phyloP scores from a whole-genome alignment of 2,329 filamentous ascomycete genomes.

The Phoma sp. region DNA sequence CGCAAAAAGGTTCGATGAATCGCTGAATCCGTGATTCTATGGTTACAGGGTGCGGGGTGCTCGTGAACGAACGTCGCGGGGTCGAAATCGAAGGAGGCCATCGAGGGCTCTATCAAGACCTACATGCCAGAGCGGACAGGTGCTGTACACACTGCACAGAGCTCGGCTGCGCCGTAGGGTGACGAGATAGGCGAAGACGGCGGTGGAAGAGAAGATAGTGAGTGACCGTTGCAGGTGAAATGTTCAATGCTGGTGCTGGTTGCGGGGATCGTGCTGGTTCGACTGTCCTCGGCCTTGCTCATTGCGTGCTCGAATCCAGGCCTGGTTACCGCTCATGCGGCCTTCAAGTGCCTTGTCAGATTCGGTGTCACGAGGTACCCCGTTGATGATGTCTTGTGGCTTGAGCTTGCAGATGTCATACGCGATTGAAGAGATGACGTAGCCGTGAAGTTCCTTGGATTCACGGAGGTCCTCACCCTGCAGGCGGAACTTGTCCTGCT shows the following conservation, averaged over 20 bases:
- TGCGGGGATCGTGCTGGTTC: constrained; percentile 46
- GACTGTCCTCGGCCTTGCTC: constrained; percentile 45
- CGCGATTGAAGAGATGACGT: constrained; percentile 75
- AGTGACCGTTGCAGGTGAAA: not conserved
- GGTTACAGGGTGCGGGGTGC: constrained; percentile 39
- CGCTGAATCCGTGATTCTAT: constrained; percentile 36
- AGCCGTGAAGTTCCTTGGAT: constrained; percentile 74
- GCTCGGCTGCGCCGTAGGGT: constrained; percentile 22
- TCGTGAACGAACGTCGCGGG: constrained; percentile 29
- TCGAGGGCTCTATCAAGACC: constrained; percentile 22
- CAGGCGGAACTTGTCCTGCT: constrained; percentile 81
- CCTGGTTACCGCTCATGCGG: constrained; percentile 48
- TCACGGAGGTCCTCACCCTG: constrained; percentile 81
- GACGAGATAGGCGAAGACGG: constrained; percentile 15
- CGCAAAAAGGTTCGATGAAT: constrained; percentile 31
- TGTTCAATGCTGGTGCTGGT: constrained; percentile 47
- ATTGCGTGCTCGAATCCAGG: constrained; percentile 46
- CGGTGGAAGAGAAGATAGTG: constrained; percentile 6
- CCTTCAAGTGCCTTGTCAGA: constrained; percentile 56
- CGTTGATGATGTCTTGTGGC: constrained; percentile 54
- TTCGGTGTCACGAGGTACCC: constrained; percentile 48
- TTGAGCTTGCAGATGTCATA: constrained; percentile 73
- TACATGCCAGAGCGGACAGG: constrained; percentile 19
- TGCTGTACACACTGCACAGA: constrained; percentile 17
- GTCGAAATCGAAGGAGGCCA: constrained; percentile 17